Evolutionary conservation across 164 flowering plant species (phyloP).

Genomic region (Dillenia suffruticosa): DNA sequence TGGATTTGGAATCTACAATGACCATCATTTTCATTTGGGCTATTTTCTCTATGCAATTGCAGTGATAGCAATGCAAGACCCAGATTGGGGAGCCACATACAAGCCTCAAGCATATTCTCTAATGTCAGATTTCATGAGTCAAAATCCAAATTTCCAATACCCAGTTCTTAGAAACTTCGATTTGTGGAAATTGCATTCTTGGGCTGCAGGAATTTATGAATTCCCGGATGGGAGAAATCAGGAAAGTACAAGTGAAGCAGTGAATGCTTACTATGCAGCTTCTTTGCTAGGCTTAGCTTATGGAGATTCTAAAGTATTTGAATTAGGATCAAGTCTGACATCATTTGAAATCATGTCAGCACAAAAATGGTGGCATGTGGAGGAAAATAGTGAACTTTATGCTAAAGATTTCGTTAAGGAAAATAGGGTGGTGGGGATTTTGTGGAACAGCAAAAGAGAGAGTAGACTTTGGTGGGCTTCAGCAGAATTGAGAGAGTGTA

Average conservation of each 20-base stretch:
- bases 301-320: constrained; percentile 53
- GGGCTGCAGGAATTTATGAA: constrained; percentile 65
- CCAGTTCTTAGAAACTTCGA: constrained; percentile 64
- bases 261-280: constrained; percentile 66
- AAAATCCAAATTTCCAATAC: constrained; percentile 35
- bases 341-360: constrained; percentile 55
- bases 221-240: constrained; percentile 67
- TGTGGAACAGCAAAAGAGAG: constrained; percentile 67
- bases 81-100: constrained; percentile 65
- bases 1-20: constrained; percentile 83
- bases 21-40: constrained; percentile 90
- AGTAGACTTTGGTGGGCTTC: constrained; percentile 69
- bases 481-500: constrained; percentile 55
- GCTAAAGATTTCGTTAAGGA: constrained; percentile 40
- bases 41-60: constrained; percentile 81
- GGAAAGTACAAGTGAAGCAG: constrained; percentile 70
- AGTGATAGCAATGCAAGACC: constrained; percentile 59
- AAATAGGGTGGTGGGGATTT: constrained; percentile 51
- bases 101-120: constrained; percentile 56
- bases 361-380: constrained; percentile 62
- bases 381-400: constrained; percentile 38
- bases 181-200: constrained; percentile 61
- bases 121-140: constrained; percentile 58
- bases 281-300: constrained; percentile 70
- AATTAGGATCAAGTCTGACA: constrained; percentile 47